Base-by-base conservation (phyloP, 2,329 filamentous ascomycete species). In the Acarospora socialis region DNA sequence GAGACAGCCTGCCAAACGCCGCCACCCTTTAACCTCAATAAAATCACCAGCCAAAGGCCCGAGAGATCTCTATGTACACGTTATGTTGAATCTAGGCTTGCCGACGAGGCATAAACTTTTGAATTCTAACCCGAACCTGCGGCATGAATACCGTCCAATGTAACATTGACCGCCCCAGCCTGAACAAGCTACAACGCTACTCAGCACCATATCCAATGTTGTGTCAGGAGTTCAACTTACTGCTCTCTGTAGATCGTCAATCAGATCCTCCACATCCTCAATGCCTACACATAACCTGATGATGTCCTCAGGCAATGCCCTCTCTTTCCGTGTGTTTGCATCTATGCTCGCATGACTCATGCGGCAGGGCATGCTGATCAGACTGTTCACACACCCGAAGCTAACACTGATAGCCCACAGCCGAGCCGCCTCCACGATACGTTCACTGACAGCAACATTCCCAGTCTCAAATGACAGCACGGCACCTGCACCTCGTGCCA, bases 291-390 rank as follows among this genome's bases (percentile, higher is more conserved):
- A 98, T 34, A 98, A 59, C 34, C 90, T 71, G 47, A 98, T 95
- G 38, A 98, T 79, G 54, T 98, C 90, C 59, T 98, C 90, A 7
- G 90, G 90, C 75, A 98, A 80, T 43, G 87, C 77, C 42, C 86
- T 71, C 60, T 92, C 84, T 47, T 73, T 67, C 45, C 90, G 68
- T 32, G 86, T 95, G 63, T 93, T 92, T 37, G 84, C 81, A 52
- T 95, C 90, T 50, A 98, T 98, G 52, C 83, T 93, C 22, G 90
- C 90, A 58, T 98, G 90, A 59, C 87, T 95, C 92, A 98, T 98
- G 49, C 87, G 84, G 61, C 90, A 98, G 6, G 90, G 87, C 87
- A 98, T 94, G 61, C 86, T 94, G 57, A 98, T 98, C 54, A 98
- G 63, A 53, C 82, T 92, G 63, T 98, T 98, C 43, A 98, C 90